Evolutionary conservation across 768 basidiomycete species (phyloP), one percentile per base, ranked within the genome.

Genomic region (Albatrellus ellisii): DNA sequence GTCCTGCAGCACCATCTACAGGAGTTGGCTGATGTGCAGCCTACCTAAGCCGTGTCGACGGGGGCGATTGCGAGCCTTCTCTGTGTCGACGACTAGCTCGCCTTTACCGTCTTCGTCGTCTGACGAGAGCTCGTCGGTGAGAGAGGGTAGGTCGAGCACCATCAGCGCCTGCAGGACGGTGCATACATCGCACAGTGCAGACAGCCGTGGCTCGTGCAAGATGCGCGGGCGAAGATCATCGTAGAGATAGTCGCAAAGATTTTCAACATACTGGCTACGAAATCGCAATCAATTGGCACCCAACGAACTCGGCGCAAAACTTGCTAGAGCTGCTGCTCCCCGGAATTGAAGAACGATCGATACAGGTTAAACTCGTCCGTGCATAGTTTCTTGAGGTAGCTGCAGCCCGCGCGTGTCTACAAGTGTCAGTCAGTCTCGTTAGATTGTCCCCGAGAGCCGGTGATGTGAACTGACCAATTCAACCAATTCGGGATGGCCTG

Each of bases 151-250:
- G 54, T 94, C 91, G 22, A 91, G 76, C 3, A 97, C 85, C 89
- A 98, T 97, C 31, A 98, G 68, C 0, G 92, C 94, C 56, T 92
- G 87, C 2, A 99, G 68, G 15, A 99, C 88, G 0, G 89, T 97
- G 66, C 94, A 99, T 20, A 97, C 88, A 57, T 92, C 86, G 56
- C 91, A 92, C 1, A 99, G 75, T 0, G 78, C 79, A 1, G 81
- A 80, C 35, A 99, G 73, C 4, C 83, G 77, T 0, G 82, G 79
- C 54, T 97, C 94, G 52, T 97, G 92, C 2, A 97, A 70, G 47
- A 99, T 97, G 4, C 92, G 79, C 4, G 94, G 95, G 1, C 94
- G 83, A 1, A 99, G 74, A 49, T 92, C 89, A 56, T 98, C 95
- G 56, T 92, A 95, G 26, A 99, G 75, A 52, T 89, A 74, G 60